phyloP scores from a whole-genome alignment of 306 rosid genomes.

The Prunus armeniaca region DNA sequence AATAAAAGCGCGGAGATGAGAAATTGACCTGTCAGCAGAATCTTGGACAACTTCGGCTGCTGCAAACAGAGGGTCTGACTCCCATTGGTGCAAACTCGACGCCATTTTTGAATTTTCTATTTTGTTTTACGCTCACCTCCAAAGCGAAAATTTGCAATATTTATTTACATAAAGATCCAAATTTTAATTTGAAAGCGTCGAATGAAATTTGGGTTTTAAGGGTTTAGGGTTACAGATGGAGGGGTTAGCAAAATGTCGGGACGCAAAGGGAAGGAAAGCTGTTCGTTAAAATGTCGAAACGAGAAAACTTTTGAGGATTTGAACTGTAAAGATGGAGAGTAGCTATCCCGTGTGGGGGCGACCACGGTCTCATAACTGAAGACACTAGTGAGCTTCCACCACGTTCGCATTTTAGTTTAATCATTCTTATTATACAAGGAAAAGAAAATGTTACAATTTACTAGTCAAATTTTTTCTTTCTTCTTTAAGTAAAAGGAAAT shows the following conservation, averaged over 20 bases:
- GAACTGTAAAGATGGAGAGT: background rate
- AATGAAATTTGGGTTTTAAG: background rate
- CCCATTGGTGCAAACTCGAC: slow-evolving; percentile 40
- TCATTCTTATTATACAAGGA: no score
- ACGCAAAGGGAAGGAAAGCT: background rate
- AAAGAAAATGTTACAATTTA: no score
- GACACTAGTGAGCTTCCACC: background rate
- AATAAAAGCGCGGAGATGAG: background rate
- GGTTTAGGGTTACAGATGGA: slow-evolving; percentile 6
- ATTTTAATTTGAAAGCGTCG: background rate
- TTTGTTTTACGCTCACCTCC: background rate
- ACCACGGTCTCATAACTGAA: background rate
- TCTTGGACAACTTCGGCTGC: slow-evolving; percentile 46
- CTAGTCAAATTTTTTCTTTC: no score
- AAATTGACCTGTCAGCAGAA: slow-evolving; percentile 38
- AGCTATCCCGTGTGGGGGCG: background rate
- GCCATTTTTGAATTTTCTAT: slow-evolving; percentile 15
- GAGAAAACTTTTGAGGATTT: background rate
- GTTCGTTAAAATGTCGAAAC: background rate
- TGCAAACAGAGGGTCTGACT: slow-evolving; percentile 40
- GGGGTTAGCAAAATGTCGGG: background rate
- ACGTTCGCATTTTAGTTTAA: background rate
- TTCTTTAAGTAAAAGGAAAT: no score
- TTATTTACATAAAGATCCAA: background rate
- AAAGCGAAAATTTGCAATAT: background rate